A percentile compares a stretch with the other conserved stretches of the same genome.
Evolutionary conservation across 1,139 yeast species (phyloP).

Genomic region (Pichia sp.): DNA sequence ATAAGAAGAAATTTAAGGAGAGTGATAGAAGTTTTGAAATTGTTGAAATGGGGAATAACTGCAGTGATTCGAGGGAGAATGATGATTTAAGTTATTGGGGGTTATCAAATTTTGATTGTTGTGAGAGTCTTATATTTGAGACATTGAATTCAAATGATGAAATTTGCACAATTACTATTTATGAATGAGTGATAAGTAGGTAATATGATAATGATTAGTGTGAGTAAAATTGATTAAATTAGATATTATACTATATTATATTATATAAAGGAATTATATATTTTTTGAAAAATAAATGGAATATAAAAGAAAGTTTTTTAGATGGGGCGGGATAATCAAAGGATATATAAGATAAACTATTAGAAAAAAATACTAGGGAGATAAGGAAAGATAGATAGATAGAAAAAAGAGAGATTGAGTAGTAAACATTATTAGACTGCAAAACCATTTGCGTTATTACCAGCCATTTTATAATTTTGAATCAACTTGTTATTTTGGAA

Average conservation of each 20-base stretch:
- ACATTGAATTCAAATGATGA: conserved; percentile 38
- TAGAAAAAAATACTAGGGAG: not conserved
- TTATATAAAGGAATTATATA: no score
- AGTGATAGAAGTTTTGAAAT: conserved; percentile 23
- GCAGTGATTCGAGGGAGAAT: no score
- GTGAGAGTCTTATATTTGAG: conserved; percentile 45
- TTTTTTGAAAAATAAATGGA: no score
- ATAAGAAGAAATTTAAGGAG: conserved; percentile 12
- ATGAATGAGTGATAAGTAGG: not conserved
- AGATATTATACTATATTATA: no score
- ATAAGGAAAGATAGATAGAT: not conserved
- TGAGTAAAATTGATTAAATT: no score
- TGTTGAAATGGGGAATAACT: no score
- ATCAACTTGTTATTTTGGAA: conserved; percentile 26
- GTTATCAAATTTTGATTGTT: conserved; percentile 44
- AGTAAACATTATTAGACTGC: no score
- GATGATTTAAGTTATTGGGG: conserved; percentile 39
- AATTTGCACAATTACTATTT: conserved; percentile 6
- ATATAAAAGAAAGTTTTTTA: no score
- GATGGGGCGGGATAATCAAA: no score
- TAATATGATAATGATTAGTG: no score
- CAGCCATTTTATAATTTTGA: conserved; percentile 21
- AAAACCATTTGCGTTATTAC: conserved; percentile 12
- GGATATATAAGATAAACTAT: not conserved
- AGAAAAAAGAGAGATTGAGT: no score